Evolutionary conservation across 148 eudicot species (phyloP).

Genomic region (Dysphania ambrosioides): DNA sequence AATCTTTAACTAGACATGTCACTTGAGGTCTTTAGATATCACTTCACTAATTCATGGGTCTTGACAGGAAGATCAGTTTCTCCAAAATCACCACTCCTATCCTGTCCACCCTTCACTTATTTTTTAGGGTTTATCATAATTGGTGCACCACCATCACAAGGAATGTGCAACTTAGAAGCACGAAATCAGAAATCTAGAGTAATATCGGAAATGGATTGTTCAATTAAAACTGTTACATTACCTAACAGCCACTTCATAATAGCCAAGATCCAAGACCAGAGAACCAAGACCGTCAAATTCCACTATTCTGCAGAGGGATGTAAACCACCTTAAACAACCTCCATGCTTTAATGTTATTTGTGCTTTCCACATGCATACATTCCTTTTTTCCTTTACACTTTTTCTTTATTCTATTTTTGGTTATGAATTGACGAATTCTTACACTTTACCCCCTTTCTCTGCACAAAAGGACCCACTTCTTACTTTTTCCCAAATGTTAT

Average conservation of each 20-base stretch:
- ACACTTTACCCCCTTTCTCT: no score
- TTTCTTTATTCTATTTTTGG: no score
- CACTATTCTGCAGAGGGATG: not conserved
- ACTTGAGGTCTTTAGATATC: not conserved
- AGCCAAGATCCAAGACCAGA: not conserved
- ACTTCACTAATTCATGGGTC: not conserved
- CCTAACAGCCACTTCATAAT: not conserved
- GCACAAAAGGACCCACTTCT: no score
- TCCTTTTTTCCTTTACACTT: no score
- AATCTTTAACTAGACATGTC: not conserved
- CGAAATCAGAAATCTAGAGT: constrained; percentile 7
- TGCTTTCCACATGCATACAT: no score
- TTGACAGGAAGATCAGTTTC: not conserved
- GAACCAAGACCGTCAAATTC: not conserved
- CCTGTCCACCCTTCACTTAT: not conserved
- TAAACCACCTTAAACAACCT: not conserved
- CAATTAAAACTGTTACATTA: not conserved
- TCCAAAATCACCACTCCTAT: constrained; percentile 3
- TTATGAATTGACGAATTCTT: no score
- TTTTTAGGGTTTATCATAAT: constrained; percentile 3
- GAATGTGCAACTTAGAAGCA: not conserved
- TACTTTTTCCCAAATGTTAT: no score
- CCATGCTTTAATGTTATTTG: no score
- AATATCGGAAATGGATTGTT: not conserved
- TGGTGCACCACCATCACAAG: not conserved